Evolutionary conservation across 2,329 filamentous ascomycete genomes (phyloP), one percentile per base, ranked within the genome.

Genomic region (Stromatinia cepivora): DNA sequence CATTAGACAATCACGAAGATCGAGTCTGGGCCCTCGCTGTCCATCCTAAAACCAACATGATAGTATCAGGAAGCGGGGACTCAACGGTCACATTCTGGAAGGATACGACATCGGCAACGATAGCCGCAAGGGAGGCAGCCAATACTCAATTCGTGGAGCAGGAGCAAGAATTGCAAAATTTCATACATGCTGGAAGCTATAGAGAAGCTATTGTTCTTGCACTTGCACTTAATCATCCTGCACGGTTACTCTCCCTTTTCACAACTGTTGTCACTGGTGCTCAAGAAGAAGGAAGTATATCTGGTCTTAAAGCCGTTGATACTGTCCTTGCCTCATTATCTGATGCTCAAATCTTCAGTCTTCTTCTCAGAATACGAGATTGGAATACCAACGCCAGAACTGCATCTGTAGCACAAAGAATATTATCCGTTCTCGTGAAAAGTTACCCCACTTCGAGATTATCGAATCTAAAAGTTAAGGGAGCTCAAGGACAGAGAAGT

Each of bases 361-460:
- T 99, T 20, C 85, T 99, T 0, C 83, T 94, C 50, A 86, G 95
- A 70, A 81, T 97, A 57, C 87, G 96, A 58, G 95, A 99, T 81
- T 99, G 95, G 95, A 99, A 99, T 79, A 97, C 95, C 6, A 98
- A 98, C 75, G 93, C 93, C 0, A 87, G 92, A 71, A 97, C 93
- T 4, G 90, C 93, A 0, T 86, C 89, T 7, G 88, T 98, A 1
- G 92, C 95, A 0, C 95, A 99, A 80, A 88, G 90, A 46, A 90
- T 99, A 20, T 82, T 99, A 10, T 91, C 89, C 82, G 88, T 91
- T 1, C 78, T 99, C 10, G 88, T 97, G 65, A 88, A 88, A 73
- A 91, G 89, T 70, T 97, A 97, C 76, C 91, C 93, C 1, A 91
- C 92, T 3, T 87, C 88, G 62, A 88, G 90, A 69, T 87, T 98